Conservation (phyloP, 805 yeast genomes). For the Candida alai region DNA sequence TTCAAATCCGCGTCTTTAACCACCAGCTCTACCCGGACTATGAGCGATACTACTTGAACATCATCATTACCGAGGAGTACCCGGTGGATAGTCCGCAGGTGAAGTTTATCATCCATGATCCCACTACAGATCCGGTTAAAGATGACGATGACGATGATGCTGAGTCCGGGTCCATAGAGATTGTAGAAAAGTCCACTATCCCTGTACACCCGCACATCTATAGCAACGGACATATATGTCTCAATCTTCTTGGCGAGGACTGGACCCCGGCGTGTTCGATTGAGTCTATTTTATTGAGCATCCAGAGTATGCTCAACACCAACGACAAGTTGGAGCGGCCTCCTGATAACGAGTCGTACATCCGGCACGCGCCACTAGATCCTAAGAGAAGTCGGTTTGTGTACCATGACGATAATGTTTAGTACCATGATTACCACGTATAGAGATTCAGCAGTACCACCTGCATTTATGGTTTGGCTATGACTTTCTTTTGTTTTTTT, state of each 20-base stretch:
- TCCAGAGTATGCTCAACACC: slow-evolving; percentile 61
- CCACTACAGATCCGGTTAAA: neutral
- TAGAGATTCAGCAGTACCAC: too few species aligned
- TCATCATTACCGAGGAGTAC: slow-evolving; percentile 42
- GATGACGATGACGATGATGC: slow-evolving; percentile 10
- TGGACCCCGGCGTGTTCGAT: slow-evolving; percentile 66
- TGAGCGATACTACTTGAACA: slow-evolving; percentile 37
- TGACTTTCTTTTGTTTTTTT: slow-evolving; percentile 1
- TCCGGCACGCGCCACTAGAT: slow-evolving; percentile 50
- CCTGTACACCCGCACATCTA: slow-evolving; percentile 76
- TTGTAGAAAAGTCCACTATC: slow-evolving; percentile 21
- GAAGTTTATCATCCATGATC: slow-evolving; percentile 36
- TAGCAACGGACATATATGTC: slow-evolving; percentile 75
- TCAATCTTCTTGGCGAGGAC: slow-evolving; percentile 58
- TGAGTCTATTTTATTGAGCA: slow-evolving; percentile 47
- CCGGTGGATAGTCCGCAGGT: slow-evolving; percentile 62
- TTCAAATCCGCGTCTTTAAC: slow-evolving; percentile 15
- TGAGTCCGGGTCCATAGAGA: slow-evolving; percentile 8
- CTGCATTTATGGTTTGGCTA: too few species aligned
- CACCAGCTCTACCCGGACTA: slow-evolving; percentile 12
- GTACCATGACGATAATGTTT: slow-evolving; percentile 58
- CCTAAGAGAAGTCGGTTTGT: slow-evolving; percentile 49
- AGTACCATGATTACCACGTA: too few species aligned
- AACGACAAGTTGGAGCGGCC: slow-evolving; percentile 51
- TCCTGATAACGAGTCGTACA: slow-evolving; percentile 50